Evolutionary conservation across 1,139 yeast species (phyloP).

Genomic region (Kazachstania sp.): DNA sequence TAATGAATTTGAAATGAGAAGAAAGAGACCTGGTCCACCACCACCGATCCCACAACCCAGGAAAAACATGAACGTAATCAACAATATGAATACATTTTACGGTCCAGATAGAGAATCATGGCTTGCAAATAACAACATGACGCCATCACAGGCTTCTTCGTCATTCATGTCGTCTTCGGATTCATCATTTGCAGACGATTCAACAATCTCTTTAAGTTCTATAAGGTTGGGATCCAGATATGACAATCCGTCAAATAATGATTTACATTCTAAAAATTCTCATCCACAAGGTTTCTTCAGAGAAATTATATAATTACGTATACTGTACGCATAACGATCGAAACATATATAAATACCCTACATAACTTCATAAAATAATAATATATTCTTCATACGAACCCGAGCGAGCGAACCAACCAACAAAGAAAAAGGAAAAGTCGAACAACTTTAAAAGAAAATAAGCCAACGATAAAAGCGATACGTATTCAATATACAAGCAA

Average conservation of each 20-base stretch:
- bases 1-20: constrained; percentile 23
- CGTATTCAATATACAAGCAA: not conserved
- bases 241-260: constrained; percentile 1
- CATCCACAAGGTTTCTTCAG: constrained; percentile 12
- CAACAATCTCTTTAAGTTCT: constrained; percentile 9
- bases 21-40: constrained; percentile 9
- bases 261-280: not conserved
- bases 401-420: too few species aligned
- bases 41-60: constrained; percentile 23
- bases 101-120: not conserved
- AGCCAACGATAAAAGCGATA: not conserved
- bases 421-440: not conserved
- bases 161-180: not conserved
- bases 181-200: constrained; percentile 4
- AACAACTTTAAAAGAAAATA: not conserved
- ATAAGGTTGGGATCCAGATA: constrained; percentile 4
- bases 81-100: not conserved
- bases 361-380: not conserved
- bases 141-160: not conserved
- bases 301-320: constrained; percentile 8
- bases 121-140: not conserved
- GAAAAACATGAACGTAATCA: too few species aligned
- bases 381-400: not conserved
- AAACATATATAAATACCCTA: not conserved
- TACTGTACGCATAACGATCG: not conserved